Evolutionary conservation across 495 filamentous ascomycete species (phyloP).

Genomic region (Penicillium simplicissimum): DNA sequence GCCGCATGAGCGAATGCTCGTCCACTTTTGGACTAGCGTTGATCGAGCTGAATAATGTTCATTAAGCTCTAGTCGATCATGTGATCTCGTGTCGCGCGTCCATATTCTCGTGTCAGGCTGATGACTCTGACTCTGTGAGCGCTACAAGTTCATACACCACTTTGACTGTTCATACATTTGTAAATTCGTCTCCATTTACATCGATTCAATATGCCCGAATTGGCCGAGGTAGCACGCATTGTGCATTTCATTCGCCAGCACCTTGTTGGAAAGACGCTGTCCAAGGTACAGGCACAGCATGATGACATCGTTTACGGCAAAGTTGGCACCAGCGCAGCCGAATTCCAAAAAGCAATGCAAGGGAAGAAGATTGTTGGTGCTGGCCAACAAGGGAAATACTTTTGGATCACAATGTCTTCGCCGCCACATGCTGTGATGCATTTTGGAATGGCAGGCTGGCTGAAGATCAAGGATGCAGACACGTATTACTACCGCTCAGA

Average conservation of each 20-base stretch:
- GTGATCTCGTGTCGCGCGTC: conserved; percentile 28
- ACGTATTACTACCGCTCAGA: conserved; percentile 75
- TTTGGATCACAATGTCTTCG: conserved; percentile 75
- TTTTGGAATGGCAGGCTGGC: conserved; percentile 88
- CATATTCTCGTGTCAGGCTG: conserved; percentile 11
- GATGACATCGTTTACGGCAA: conserved; percentile 86
- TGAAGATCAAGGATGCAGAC: conserved; percentile 75
- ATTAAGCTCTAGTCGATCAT: conserved; percentile 10
- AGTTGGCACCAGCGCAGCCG: conserved; percentile 71
- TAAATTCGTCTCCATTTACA: neutral
- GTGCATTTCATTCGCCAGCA: conserved; percentile 80
- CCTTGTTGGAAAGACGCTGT: conserved; percentile 79
- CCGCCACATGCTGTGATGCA: conserved; percentile 90
- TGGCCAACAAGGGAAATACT: conserved; percentile 91
- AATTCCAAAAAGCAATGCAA: conserved; percentile 69
- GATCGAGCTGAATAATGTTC: conserved; percentile 12
- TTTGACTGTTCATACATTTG: neutral
- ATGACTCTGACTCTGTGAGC: neutral
- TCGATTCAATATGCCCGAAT: conserved; percentile 66
- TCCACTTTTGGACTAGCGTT: conserved; percentile 15
- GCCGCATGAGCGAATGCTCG: conserved; percentile 8
- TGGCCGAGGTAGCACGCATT: conserved; percentile 83
- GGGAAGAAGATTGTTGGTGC: conserved; percentile 76
- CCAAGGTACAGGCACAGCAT: conserved; percentile 66
- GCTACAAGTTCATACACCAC: conserved; percentile 2